These are phyloP conservation scores for Ceratocystis eucalypticola DNA, from an alignment of 2,329 filamentous ascomycete genomes.

Conservation along the genomic window DNA sequence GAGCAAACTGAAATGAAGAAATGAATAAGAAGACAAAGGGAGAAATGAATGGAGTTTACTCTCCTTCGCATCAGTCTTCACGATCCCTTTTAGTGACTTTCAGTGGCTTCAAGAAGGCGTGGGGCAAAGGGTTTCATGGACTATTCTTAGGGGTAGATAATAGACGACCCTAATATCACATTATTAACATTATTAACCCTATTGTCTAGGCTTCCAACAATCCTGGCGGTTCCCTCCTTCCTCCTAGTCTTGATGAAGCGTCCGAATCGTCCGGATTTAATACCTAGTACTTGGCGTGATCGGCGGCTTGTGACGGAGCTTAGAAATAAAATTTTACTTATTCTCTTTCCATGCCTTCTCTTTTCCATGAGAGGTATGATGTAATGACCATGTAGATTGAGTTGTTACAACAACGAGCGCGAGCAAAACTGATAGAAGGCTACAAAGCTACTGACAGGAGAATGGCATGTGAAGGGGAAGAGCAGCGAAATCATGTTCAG, in stretches of 20 bases:
- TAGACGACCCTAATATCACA: background rate
- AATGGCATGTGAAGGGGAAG: too few relatives aligned
- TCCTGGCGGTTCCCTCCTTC: background rate
- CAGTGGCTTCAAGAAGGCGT: background rate
- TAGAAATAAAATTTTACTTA: background rate
- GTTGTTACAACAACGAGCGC: too few relatives aligned
- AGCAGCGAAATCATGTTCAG: too few relatives aligned
- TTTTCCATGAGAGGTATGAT: too few relatives aligned
- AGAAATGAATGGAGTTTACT: background rate
- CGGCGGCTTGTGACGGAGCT: background rate
- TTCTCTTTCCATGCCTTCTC: too few relatives aligned
- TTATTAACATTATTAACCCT: background rate
- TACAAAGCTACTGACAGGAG: too few relatives aligned
- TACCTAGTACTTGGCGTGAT: background rate
- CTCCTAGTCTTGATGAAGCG: background rate
- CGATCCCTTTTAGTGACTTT: conserved; percentile 1
- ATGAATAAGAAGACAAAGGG: background rate
- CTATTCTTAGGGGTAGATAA: background rate
- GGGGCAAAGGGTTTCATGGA: conserved; percentile 5
- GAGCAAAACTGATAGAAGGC: too few relatives aligned
- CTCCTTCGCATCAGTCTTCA: background rate
- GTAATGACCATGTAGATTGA: too few relatives aligned
- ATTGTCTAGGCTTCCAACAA: background rate
- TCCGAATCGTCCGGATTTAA: background rate
- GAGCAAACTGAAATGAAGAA: background rate